phyloP scores from a whole-genome alignment of 257 asterid species.

The Scutellaria baicalensis region DNA sequence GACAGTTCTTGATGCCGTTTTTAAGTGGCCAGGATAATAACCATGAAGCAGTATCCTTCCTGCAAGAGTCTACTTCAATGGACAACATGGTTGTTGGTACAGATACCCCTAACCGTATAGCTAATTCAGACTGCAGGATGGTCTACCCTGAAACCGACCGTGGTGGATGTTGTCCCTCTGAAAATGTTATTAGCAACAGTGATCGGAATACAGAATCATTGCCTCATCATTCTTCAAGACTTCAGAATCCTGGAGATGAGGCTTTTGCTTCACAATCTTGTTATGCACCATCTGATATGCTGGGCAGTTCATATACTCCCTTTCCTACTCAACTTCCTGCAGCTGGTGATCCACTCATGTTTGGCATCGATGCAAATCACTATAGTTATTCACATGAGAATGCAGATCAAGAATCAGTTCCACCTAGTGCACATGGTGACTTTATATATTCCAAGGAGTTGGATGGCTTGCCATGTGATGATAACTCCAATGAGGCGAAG shows the following conservation, averaged over 20 bases:
- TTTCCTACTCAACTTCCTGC: constrained; percentile 33
- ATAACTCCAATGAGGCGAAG: constrained; percentile 26
- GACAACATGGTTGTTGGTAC: constrained; percentile 31
- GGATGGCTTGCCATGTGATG: constrained; percentile 32
- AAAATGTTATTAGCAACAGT: constrained; percentile 16
- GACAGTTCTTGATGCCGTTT: constrained; percentile 37
- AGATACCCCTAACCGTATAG: constrained; percentile 24
- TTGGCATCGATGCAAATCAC: constrained; percentile 30
- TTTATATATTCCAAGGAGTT: constrained; percentile 33
- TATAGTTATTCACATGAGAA: constrained; percentile 32
- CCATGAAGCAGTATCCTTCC: constrained; percentile 30
- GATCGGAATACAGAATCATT: constrained; percentile 39
- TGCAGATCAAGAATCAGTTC: constrained; percentile 29
- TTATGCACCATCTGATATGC: constrained; percentile 38
- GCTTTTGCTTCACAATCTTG: constrained; percentile 35
- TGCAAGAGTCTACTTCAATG: constrained; percentile 33
- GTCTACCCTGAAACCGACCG: constrained; percentile 30
- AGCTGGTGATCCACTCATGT: constrained; percentile 32
- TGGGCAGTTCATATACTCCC: constrained; percentile 34
- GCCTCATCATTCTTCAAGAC: constrained; percentile 36
- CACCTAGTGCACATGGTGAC: constrained; percentile 28
- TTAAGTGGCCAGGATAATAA: constrained; percentile 27
- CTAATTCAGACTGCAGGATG: constrained; percentile 35
- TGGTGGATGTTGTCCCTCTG: constrained; percentile 37
- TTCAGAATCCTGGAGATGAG: constrained; percentile 42